Conservation (phyloP, 2,329 filamentous ascomycete species). For the Zasmidium citrigriseum region DNA sequence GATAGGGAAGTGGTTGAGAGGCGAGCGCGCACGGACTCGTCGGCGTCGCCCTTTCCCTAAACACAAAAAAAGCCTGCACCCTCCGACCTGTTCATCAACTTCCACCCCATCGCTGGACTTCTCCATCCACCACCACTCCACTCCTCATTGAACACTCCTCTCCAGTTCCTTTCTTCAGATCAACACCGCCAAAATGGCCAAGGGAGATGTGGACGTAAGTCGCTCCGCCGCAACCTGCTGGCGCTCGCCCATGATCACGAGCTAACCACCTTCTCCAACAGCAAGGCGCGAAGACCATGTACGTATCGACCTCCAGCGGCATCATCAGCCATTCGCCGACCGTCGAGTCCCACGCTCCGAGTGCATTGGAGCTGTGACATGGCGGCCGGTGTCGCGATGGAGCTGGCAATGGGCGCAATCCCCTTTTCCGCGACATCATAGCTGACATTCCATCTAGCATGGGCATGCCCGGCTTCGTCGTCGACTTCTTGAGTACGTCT, state of each 20-base stretch:
- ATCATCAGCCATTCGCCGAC: neutral
- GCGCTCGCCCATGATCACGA: conserved; percentile 13
- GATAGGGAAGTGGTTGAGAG: too few species aligned
- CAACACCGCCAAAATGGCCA: conserved; percentile 29
- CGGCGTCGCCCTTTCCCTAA: too few species aligned
- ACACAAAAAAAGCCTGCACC: neutral
- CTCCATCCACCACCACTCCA: conserved; percentile 9
- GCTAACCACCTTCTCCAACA: conserved; percentile 9
- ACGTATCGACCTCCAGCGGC: neutral
- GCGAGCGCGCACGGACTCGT: neutral
- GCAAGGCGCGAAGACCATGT: conserved; percentile 17
- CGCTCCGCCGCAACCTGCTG: conserved; percentile 9
- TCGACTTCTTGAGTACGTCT: conserved; percentile 97
- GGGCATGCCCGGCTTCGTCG: conserved; percentile 71
- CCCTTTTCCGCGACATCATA: neutral
- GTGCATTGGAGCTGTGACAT: neutral
- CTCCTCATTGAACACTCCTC: conserved; percentile 5
- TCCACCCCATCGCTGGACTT: neutral
- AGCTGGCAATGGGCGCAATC: conserved; percentile 1
- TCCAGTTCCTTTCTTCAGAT: conserved; percentile 10
- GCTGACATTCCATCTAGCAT: conserved; percentile 20
- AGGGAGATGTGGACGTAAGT: conserved; percentile 23
- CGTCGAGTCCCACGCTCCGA: neutral
- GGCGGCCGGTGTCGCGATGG: conserved; percentile 4
- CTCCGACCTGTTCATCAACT: neutral